Conservation (phyloP, 2,329 filamentous ascomycete genomes). For the Fusarium sp. region DNA sequence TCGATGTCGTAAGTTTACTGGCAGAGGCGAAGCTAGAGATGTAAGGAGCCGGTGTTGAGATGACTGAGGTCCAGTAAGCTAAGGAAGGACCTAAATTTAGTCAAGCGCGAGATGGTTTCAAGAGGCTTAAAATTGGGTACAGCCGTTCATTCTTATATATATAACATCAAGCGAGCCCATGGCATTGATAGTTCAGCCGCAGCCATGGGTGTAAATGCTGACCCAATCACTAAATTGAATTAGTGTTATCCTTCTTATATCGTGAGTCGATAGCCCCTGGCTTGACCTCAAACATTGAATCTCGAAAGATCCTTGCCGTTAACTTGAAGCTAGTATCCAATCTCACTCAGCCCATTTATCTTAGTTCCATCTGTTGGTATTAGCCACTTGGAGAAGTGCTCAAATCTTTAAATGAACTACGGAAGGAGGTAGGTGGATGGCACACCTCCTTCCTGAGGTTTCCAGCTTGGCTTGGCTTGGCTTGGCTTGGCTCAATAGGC, state of each 20-base stretch:
- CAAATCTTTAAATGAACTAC: slow-evolving; percentile 34
- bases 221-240: slow-evolving; percentile 11
- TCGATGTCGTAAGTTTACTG: slow-evolving; percentile 4
- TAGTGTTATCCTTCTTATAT: slow-evolving; percentile 8
- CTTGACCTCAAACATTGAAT: background rate
- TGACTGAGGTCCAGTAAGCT: slow-evolving; percentile 16
- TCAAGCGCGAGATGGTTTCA: slow-evolving; percentile 2
- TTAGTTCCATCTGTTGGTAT: slow-evolving; percentile 1
- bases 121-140: slow-evolving; percentile 31
- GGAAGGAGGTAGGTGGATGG: slow-evolving; percentile 20
- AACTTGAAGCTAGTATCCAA: background rate
- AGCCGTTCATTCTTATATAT: slow-evolving; percentile 29
- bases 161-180: slow-evolving; percentile 17
- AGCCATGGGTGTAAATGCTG: slow-evolving; percentile 22
- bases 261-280: background rate
- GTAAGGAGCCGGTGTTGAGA: slow-evolving; percentile 36
- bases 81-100: slow-evolving; percentile 42
- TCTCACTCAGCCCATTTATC: slow-evolving; percentile 20
- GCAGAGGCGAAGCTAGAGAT: slow-evolving; percentile 5
- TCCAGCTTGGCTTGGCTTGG: slow-evolving; percentile 30
- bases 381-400: background rate
- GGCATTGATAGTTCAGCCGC: slow-evolving; percentile 24
- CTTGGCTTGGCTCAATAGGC: slow-evolving; percentile 24
- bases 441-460: slow-evolving; percentile 20
- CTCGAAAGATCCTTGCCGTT: slow-evolving; percentile 1